phyloP scores from a whole-genome alignment of 768 basidiomycete genomes.

The Phaffia tasmanica region DNA sequence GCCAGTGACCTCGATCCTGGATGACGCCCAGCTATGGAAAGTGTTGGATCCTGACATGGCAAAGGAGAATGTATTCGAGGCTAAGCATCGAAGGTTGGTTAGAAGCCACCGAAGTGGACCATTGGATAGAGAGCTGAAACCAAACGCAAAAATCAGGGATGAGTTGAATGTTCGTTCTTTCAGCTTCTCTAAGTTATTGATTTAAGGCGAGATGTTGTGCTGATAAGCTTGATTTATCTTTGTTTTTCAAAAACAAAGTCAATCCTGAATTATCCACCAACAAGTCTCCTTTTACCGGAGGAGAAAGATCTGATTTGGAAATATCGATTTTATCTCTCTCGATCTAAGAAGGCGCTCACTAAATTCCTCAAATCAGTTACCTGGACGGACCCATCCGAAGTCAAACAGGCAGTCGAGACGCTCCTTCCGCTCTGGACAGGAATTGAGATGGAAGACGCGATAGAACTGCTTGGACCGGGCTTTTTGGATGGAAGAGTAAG shows the following conservation, averaged over 20 bases:
- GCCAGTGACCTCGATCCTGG: no score
- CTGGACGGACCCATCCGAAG: conserved; percentile 91
- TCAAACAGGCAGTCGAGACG: conserved; percentile 95
- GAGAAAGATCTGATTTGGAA: conserved; percentile 98
- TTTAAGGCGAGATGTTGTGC: not conserved
- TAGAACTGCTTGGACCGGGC: conserved; percentile 82
- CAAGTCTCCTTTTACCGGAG: conserved; percentile 68
- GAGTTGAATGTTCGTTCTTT: conserved; percentile 63
- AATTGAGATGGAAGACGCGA: conserved; percentile 89
- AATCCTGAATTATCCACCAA: conserved; percentile 84
- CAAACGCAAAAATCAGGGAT: conserved; percentile 89
- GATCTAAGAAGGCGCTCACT: conserved; percentile 79
- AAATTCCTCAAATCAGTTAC: conserved; percentile 97
- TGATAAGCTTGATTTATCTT: not conserved
- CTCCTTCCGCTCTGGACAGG: conserved; percentile 92
- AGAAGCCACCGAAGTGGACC: conserved; percentile 91
- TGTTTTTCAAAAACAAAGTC: conserved; percentile 46
- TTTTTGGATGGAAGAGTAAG: conserved; percentile 61
- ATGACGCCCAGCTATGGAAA: conserved; percentile 67
- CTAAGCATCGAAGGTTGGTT: conserved; percentile 86
- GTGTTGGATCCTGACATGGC: conserved; percentile 81
- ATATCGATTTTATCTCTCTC: conserved; percentile 90
- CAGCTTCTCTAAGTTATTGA: not conserved
- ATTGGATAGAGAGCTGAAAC: conserved; percentile 88
- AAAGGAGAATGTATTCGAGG: conserved; percentile 92